phyloP scores from a whole-genome alignment of 139 green algal genomes.

The Tetratostichococcus sp. region DNA sequence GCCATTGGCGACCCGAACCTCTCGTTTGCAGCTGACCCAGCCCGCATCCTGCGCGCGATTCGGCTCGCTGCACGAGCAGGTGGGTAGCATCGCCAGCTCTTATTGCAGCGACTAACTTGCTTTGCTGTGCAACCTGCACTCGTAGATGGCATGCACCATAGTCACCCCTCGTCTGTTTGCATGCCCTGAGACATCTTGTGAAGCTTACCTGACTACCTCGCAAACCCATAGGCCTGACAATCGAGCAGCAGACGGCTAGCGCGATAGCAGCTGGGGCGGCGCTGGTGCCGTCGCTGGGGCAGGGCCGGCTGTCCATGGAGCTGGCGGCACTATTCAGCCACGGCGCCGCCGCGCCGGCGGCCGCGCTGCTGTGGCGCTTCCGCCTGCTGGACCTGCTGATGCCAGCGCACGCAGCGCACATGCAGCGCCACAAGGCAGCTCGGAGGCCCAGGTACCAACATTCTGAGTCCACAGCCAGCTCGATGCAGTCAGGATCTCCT shows the following conservation, averaged over 20 bases:
- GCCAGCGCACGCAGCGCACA: conserved; percentile 22
- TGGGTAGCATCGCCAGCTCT: no score
- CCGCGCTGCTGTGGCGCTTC: conserved; percentile 36
- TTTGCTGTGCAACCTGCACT: no score
- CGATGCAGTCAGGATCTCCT: no score
- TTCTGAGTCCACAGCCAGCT: background rate
- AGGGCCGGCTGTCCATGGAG: conserved; percentile 35
- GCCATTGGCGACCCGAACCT: conserved; percentile 26
- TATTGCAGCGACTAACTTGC: no score
- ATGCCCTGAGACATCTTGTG: no score
- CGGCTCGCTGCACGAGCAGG: conserved; percentile 41
- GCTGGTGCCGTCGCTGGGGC: background rate
- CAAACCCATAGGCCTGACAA: conserved; percentile 14
- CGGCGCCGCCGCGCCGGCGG: conserved; percentile 16
- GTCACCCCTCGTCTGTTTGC: no score
- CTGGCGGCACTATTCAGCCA: conserved; percentile 28
- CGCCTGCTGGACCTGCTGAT: conserved; percentile 37
- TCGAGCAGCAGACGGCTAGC: conserved; percentile 9
- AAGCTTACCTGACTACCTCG: background rate
- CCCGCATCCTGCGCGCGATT: conserved; percentile 56
- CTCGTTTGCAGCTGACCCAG: conserved; percentile 49
- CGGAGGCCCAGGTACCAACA: background rate
- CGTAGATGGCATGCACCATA: no score
- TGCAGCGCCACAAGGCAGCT: background rate
- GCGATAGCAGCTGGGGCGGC: conserved; percentile 9